A percentile compares a stretch with the other conserved stretches of the same genome.
Conservation (phyloP, 306 rosid genomes). For the Vigna mungo region DNA sequence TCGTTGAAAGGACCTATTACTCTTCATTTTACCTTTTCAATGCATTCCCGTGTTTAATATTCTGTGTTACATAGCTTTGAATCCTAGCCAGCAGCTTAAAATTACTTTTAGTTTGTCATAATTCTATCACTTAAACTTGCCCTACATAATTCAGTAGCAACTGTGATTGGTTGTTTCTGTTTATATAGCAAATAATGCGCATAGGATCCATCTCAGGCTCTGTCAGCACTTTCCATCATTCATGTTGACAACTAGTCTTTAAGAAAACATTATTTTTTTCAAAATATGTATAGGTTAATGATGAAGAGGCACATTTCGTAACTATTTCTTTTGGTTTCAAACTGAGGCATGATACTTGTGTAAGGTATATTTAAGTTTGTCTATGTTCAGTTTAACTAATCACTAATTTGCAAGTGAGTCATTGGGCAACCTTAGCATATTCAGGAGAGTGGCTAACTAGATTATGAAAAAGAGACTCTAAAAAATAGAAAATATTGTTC, state of each 20-base stretch:
- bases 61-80: not conserved
- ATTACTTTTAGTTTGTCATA: not conserved
- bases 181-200: not conserved
- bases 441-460: no score
- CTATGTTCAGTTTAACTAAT: not conserved
- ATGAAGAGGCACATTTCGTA: not conserved
- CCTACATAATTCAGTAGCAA: not conserved
- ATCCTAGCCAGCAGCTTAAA: not conserved
- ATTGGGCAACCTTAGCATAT: no score
- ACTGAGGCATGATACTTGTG: not conserved
- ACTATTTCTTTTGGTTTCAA: not conserved
- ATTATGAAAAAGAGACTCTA: no score
- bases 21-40: not conserved
- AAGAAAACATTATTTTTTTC: not conserved
- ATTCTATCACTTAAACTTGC: no score
- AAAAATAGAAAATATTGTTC: not conserved
- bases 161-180: not conserved
- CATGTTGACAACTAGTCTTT: slow-evolving; percentile 9
- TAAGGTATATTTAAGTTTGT: not conserved
- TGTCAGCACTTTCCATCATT: slow-evolving; percentile 27
- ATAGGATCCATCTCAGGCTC: slow-evolving; percentile 26
- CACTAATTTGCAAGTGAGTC: not conserved
- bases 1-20: no score
- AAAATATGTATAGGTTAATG: not conserved
- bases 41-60: not conserved